Base-by-base conservation (phyloP, 768 basidiomycete species). In the Russula sp. region DNA sequence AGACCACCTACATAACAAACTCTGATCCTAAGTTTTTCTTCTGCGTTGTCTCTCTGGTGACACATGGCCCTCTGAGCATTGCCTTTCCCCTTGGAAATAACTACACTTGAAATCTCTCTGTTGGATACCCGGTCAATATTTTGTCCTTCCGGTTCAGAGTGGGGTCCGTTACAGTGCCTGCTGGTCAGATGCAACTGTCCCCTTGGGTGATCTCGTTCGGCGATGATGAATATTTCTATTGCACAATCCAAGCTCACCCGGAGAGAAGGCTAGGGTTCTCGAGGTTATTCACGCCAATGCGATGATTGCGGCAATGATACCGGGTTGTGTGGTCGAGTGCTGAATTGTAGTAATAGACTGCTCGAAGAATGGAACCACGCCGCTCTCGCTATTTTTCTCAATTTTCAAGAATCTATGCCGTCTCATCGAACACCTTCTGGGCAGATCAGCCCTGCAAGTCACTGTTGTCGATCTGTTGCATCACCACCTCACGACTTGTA, bases 371-470 rank as follows among this genome's bases (percentile, higher is more conserved):
- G n/a, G n/a, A n/a, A n/a, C n/a, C n/a, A n/a, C n/a, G n/a, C n/a
- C n/a, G n/a, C n/a, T n/a, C n/a, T n/a, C n/a, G n/a, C n/a, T n/a
- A n/a, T n/a, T n/a, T n/a, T n/a, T n/a, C n/a, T n/a, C n/a, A n/a
- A n/a, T n/a, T n/a, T n/a, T n/a, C n/a, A n/a, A n/a, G n/a, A n/a
- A n/a, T n/a, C n/a, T n/a, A n/a, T n/a, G n/a, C n/a, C n/a, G n/a
- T n/a, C 25, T 3, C 25, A 29, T 29, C 25, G 25, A 29, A 29
- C 25, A 29, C 25, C 25, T 3, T 29, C 25, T 29, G 25, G 25
- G 3, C 25, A 1, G 88, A 90, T 67, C 84, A 88, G 59, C 88
- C 87, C 51, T 86, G n/a, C 39, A 7, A 16, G 55, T 5, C 29
- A 18, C 1, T 51, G 39, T 46, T 49, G 18, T 35, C 39, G 16